phyloP scores from a whole-genome alignment of 2,329 filamentous ascomycete genomes.

The Sclerotinia sclerotiorum region DNA sequence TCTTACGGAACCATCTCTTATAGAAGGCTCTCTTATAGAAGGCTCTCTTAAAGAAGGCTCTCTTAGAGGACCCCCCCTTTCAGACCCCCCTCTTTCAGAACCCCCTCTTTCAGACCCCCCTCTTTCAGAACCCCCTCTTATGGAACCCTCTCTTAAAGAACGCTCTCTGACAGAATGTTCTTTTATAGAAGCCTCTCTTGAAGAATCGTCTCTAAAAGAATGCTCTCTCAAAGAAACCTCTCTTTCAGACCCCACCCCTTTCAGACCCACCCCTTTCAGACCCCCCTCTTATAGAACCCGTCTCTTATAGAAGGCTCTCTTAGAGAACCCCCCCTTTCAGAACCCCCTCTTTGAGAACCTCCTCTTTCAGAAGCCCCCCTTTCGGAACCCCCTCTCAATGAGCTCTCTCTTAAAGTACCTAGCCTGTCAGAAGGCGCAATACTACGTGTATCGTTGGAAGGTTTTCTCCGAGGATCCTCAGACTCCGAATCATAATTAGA shows the following conservation, averaged over 20 bases:
- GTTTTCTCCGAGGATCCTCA: neutral
- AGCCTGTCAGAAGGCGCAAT: neutral
- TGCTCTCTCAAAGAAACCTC: too few relatives aligned
- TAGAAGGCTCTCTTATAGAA: neutral
- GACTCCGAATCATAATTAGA: neutral
- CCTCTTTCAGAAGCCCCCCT: neutral
- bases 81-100: neutral
- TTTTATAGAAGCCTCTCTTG: neutral
- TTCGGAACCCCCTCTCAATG: neutral
- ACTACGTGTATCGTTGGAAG: too few relatives aligned
- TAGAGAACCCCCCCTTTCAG: rapidly evolving
- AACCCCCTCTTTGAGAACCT: neutral
- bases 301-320: neutral
- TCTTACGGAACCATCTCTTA: neutral
- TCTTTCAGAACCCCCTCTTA: neutral
- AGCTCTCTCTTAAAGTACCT: neutral
- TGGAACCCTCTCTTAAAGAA: neutral
- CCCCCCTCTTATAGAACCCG: too few relatives aligned
- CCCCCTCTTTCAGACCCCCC: neutral
- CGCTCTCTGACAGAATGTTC: neutral
- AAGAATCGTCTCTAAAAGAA: neutral
- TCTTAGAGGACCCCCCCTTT: neutral
- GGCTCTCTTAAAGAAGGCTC: neutral
- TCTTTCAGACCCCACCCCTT: too few relatives aligned
- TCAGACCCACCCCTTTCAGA: neutral